A percentile compares a stretch with the other conserved stretches of the same genome.
These are phyloP conservation scores for Arthrobotrys sinensis DNA, from an alignment of 2,329 filamentous ascomycete species.

Conservation along the genomic window DNA sequence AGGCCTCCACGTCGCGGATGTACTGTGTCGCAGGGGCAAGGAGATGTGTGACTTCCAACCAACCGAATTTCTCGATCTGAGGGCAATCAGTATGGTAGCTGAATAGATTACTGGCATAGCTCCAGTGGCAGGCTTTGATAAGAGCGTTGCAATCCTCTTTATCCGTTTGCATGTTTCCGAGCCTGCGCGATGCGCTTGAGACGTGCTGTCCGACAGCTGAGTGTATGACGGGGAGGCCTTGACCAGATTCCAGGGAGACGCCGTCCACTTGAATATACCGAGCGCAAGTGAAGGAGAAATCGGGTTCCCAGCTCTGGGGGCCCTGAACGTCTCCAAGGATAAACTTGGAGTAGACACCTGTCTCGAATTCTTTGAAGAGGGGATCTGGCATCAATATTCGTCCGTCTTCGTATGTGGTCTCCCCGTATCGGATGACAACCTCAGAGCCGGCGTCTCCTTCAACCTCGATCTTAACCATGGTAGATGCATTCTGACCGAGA, in stretches of 20 bases:
- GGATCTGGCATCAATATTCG: constrained; percentile 69
- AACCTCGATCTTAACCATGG: constrained; percentile 65
- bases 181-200: constrained; percentile 67
- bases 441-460: constrained; percentile 65
- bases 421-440: constrained; percentile 65
- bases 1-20: constrained; percentile 69
- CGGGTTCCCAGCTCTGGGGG: constrained; percentile 67
- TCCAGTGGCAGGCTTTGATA: constrained; percentile 70
- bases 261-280: constrained; percentile 69
- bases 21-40: constrained; percentile 70
- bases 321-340: constrained; percentile 65
- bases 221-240: constrained; percentile 66
- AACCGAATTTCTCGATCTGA: constrained; percentile 71
- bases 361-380: constrained; percentile 67
- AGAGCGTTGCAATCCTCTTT: constrained; percentile 68
- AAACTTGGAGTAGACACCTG: constrained; percentile 68
- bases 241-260: constrained; percentile 64
- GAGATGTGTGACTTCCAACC: constrained; percentile 70
- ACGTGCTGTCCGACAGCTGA: constrained; percentile 67
- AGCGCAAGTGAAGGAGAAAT: constrained; percentile 69
- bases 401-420: constrained; percentile 65
- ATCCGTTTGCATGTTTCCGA: constrained; percentile 68
- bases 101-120: constrained; percentile 69
- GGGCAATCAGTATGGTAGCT: constrained; percentile 71
- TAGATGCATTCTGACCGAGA: constrained; percentile 66